Evolutionary conservation across 1,139 yeast species (phyloP).

Genomic region (Taphrina deformans): DNA sequence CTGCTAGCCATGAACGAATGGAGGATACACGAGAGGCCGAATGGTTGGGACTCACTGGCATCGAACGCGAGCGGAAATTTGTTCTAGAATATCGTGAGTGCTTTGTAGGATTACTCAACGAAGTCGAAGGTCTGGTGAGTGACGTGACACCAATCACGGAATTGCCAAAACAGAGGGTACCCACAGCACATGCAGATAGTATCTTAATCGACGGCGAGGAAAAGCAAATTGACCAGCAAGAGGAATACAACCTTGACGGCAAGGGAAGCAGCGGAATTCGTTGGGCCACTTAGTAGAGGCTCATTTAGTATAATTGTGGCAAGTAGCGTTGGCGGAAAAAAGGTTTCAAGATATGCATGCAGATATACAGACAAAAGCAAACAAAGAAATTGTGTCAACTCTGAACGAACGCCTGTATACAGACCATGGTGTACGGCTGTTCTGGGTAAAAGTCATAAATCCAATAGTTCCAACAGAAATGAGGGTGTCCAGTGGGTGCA

Average conservation of each 20-base stretch:
- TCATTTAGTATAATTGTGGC: no score
- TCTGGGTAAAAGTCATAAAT: no score
- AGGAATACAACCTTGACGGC: neutral
- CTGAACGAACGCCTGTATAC: no score
- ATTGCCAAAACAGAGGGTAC: neutral
- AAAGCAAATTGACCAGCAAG: neutral
- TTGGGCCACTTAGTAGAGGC: no score
- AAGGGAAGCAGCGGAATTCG: neutral
- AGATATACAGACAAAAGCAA: no score
- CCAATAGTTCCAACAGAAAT: no score
- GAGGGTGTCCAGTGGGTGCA: no score
- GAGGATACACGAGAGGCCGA: slow-evolving; percentile 16
- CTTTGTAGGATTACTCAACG: slow-evolving; percentile 1
- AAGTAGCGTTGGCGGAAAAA: no score
- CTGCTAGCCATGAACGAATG: slow-evolving; percentile 1
- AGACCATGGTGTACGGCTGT: no score
- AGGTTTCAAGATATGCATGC: no score
- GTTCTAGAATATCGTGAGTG: slow-evolving; percentile 10
- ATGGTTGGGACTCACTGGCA: slow-evolving; percentile 16
- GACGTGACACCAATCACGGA: slow-evolving; percentile 11
- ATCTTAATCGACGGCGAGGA: neutral
- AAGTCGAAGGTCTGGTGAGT: slow-evolving; percentile 4
- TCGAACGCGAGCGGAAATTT: slow-evolving; percentile 13
- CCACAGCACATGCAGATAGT: neutral
- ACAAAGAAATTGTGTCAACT: no score